Percentiles rank a stretch among this genome's conserved stretches.
Evolutionary conservation across 768 basidiomycete genomes (phyloP).

Genomic region (Lentinula sp.): DNA sequence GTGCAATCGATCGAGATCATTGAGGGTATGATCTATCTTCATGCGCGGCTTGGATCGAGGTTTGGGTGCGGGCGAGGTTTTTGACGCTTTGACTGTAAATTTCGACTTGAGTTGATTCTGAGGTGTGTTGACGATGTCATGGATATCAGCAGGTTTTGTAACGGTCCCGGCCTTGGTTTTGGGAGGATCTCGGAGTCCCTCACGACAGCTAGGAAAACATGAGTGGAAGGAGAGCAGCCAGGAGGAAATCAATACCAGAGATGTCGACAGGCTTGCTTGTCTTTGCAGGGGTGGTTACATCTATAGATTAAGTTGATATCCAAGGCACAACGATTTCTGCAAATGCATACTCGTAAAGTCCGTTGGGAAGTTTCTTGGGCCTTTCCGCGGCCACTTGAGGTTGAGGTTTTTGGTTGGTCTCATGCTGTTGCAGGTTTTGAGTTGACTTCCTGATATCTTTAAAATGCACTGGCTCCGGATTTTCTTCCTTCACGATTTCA

Average conservation of each 20-base stretch:
- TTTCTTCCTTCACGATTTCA: conserved; percentile 13
- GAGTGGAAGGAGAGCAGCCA: conserved; percentile 3
- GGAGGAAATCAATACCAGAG: conserved; percentile 46
- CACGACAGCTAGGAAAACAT: conserved; percentile 53
- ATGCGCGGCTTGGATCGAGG: conserved; percentile 16
- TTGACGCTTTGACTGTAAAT: background rate
- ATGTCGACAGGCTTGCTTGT: conserved; percentile 71
- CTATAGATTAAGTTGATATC: conserved; percentile 26
- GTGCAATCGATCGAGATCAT: conserved; percentile 37
- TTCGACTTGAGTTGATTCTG: conserved; percentile 6
- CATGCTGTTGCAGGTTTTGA: background rate
- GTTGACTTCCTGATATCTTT: conserved; percentile 29
- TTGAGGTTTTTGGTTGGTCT: background rate
- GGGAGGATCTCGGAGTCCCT: conserved; percentile 54
- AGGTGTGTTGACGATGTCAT: background rate
- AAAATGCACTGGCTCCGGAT: conserved; percentile 18
- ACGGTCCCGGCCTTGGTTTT: conserved; percentile 17
- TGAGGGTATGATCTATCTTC: conserved; percentile 22
- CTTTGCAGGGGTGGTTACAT: conserved; percentile 78
- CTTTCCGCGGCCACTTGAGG: background rate
- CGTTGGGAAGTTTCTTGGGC: conserved; percentile 48
- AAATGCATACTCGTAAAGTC: conserved; percentile 51
- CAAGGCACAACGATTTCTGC: background rate
- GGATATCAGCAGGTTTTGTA: conserved; percentile 5
- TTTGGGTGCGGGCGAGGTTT: conserved; percentile 8